These are phyloP conservation scores for Bipolaris sorokiniana DNA, from an alignment of 2,329 filamentous ascomycete species.

Conservation along the genomic window DNA sequence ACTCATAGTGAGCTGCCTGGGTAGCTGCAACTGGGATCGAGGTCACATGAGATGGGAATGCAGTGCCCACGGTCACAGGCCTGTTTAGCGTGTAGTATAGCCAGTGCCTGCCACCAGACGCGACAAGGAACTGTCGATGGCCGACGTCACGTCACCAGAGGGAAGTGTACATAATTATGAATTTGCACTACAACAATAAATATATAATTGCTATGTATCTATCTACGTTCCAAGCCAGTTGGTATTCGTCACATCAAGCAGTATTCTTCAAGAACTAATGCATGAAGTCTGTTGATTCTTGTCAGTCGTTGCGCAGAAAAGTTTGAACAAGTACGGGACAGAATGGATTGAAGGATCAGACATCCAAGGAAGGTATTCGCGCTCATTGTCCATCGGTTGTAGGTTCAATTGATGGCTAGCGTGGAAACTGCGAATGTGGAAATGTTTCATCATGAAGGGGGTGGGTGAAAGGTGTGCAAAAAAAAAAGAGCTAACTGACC, in stretches of 20 bases:
- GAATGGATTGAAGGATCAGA: conserved; percentile 58
- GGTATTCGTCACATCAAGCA: background rate
- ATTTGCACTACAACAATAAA: background rate
- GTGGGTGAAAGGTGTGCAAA: conserved; percentile 16
- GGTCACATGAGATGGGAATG: background rate
- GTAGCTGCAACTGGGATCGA: background rate
- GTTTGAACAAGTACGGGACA: conserved; percentile 12
- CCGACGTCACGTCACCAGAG: background rate
- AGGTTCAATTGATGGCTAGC: conserved; percentile 73
- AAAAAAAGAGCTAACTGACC: conserved; percentile 42
- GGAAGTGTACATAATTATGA: too few species aligned
- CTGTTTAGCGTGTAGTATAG: background rate
- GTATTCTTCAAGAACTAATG: background rate
- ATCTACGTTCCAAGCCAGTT: background rate
- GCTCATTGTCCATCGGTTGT: conserved; percentile 69
- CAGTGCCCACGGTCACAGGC: background rate
- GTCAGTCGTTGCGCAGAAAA: conserved; percentile 26
- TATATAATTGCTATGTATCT: background rate
- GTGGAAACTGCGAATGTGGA: conserved; percentile 90
- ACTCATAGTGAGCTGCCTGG: background rate
- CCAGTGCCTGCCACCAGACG: background rate
- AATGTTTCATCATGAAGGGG: conserved; percentile 71
- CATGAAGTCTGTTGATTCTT: conserved; percentile 14
- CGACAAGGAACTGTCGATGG: background rate
- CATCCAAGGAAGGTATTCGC: conserved; percentile 75